A percentile compares a stretch with the other conserved stretches of the same genome.
Evolutionary conservation across 352 stramenopile species (phyloP).

Genomic region (Phytophthora fragariae): DNA sequence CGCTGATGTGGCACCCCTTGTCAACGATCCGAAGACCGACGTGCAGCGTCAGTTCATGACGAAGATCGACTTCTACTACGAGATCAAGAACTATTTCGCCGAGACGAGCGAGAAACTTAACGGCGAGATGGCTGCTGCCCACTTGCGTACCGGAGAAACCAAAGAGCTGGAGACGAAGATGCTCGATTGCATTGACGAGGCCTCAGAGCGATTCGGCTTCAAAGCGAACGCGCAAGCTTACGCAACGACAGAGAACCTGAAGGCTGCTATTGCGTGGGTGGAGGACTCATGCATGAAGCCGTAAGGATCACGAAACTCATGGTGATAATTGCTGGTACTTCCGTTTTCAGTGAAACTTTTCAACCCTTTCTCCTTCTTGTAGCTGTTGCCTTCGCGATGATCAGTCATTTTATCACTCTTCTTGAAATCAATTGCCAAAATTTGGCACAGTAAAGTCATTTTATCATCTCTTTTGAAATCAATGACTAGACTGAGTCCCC

Average conservation of each 20-base stretch:
- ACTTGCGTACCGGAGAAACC: conserved; percentile 15
- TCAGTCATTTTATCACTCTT: background rate
- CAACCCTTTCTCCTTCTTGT: background rate
- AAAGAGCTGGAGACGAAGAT: conserved; percentile 27
- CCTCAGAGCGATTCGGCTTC: conserved; percentile 25
- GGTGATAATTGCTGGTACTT: background rate
- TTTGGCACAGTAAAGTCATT: background rate
- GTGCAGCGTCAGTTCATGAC: conserved; percentile 42
- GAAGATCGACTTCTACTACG: conserved; percentile 54
- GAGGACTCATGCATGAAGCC: conserved; percentile 20
- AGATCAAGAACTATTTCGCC: conserved; percentile 45
- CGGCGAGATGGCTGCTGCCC: conserved; percentile 16
- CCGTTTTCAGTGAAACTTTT: background rate
- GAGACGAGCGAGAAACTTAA: conserved; percentile 19
- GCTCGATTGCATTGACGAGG: conserved; percentile 30
- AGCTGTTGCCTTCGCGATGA: background rate
- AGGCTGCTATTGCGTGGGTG: conserved; percentile 30
- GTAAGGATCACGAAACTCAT: background rate
- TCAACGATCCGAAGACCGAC: conserved; percentile 10
- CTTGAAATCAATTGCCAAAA: too few relatives aligned
- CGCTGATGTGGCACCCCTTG: conserved; percentile 10
- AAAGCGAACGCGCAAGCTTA: background rate
- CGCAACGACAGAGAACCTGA: conserved; percentile 22
- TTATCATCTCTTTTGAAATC: background rate
- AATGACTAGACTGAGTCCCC: conserved; percentile 34